Base-by-base conservation (phyloP, 2,329 filamentous ascomycete species). In the Balansia obtecta region DNA sequence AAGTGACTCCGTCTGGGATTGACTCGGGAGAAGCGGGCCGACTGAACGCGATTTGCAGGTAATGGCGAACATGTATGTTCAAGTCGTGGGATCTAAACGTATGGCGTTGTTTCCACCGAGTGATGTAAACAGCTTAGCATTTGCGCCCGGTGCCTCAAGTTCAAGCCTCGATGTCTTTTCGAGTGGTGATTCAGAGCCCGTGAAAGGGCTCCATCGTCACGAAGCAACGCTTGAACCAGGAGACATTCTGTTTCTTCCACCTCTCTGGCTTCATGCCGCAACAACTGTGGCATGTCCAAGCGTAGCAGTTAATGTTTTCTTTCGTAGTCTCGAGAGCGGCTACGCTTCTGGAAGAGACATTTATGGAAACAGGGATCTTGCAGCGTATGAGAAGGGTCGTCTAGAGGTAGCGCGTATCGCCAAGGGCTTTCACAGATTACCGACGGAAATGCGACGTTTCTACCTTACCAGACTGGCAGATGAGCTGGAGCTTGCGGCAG, bases 261-360 rank as follows among this genome's bases (percentile, higher is more conserved):
- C 87, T 0, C 74, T 93, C 57, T 95, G 90, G 89, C 74, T 87
- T 12, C 90, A 95, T 64, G 84, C 88, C 0, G 83, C 82, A 1
- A 73, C 76, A 0, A 82, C 84, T 1, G 71, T 65, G 1, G 68
- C 75, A 8, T 63, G 70, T 43, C 64, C 80, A 53, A 89, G 86
- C 57, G 73, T 95, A 8, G 87, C 87, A 1, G 82, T 95, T n/a
- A 95, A 95, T 62, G 77, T 91, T 30, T 95, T 95, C 70, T 95
- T 94, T 68, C 80, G 82, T 42, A 83, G 82, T 54, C 70, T 93
- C 10, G 70, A 80, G 3, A 69, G 63, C 3, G 80, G 77, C 1
- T 93, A 93, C 63, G 81, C 87, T 1, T 65, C 75, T 1, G 88
- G 89, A 1, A 77, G 82, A 56, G 89, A 95, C 63, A 84, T 95